A percentile compares a stretch with the other conserved stretches of the same genome.
Evolutionary conservation across 2,329 filamentous ascomycete species (phyloP).

Genomic region (Exophiala lecanii-corni): DNA sequence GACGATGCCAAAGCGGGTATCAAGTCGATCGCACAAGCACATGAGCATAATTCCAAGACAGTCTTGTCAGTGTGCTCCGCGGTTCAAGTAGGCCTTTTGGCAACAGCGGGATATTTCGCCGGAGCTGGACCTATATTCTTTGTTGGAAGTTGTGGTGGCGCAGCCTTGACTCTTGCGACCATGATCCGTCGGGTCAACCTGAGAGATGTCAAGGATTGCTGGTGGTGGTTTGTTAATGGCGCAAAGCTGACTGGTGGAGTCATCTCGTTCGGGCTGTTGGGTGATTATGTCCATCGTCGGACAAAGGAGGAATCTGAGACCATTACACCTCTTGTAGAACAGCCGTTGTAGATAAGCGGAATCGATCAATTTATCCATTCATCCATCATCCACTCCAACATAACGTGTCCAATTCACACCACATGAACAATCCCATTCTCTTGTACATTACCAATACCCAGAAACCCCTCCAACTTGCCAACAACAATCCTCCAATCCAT

Average conservation of each 20-base stretch:
- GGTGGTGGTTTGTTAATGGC: slow-evolving; percentile 62
- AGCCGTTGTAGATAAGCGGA: too few species aligned
- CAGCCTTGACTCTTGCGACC: slow-evolving; percentile 48
- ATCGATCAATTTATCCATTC: too few species aligned
- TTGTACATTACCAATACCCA: slow-evolving; percentile 6
- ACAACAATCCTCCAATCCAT: slow-evolving; percentile 74
- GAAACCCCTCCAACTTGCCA: slow-evolving; percentile 13
- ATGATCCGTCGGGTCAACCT: slow-evolving; percentile 58
- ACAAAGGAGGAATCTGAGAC: slow-evolving; percentile 18
- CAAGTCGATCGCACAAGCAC: slow-evolving; percentile 47
- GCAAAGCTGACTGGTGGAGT: slow-evolving; percentile 58
- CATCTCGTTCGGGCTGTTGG: slow-evolving; percentile 51
- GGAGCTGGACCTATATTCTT: slow-evolving; percentile 58
- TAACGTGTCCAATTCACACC: too few species aligned
- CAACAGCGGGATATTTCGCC: slow-evolving; percentile 40
- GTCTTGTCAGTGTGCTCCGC: slow-evolving; percentile 39
- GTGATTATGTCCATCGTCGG: slow-evolving; percentile 45
- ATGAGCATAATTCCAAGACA: slow-evolving; percentile 44
- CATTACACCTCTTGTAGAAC: too few species aligned
- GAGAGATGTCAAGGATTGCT: slow-evolving; percentile 54
- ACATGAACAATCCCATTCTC: slow-evolving; percentile 9
- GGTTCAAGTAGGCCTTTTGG: slow-evolving; percentile 40
- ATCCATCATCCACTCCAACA: too few species aligned
- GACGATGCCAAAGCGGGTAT: slow-evolving; percentile 48
- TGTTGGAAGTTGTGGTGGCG: slow-evolving; percentile 54